A percentile compares a stretch with the other conserved stretches of the same genome.
phyloP scores from a whole-genome alignment of 345 rosid species.

The Camelina neglecta region DNA sequence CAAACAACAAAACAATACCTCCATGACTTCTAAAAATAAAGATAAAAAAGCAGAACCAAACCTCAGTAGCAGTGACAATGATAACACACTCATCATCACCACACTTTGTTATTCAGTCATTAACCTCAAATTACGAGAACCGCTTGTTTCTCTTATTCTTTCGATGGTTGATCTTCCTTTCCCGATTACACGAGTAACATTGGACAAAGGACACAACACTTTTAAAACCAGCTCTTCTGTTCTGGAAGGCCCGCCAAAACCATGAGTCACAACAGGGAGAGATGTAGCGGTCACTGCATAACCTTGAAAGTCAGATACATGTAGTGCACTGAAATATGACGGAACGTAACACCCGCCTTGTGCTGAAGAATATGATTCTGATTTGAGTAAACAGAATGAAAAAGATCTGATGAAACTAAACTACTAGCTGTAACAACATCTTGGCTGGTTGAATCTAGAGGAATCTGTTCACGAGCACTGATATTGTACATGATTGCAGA shows the following conservation, averaged over 20 bases:
- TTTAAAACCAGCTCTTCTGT: slow-evolving; percentile 70
- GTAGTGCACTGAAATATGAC: slow-evolving; percentile 55
- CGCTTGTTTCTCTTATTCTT: slow-evolving; percentile 85
- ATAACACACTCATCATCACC: slow-evolving; percentile 73
- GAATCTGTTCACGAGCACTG: slow-evolving; percentile 78
- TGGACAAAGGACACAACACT: slow-evolving; percentile 72
- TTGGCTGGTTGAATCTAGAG: slow-evolving; percentile 71
- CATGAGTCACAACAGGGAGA: slow-evolving; percentile 64
- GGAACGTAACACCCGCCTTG: slow-evolving; percentile 68
- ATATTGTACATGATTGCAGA: slow-evolving; percentile 90
- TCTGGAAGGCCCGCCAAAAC: slow-evolving; percentile 54
- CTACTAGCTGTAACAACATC: slow-evolving; percentile 71
- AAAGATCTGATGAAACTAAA: slow-evolving; percentile 77
- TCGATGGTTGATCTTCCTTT: slow-evolving; percentile 85
- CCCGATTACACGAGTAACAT: slow-evolving; percentile 94
- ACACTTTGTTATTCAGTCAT: slow-evolving; percentile 64
- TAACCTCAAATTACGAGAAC: slow-evolving; percentile 77
- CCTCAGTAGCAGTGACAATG: slow-evolving; percentile 62
- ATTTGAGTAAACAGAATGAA: slow-evolving; percentile 58
- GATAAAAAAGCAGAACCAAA: background rate
- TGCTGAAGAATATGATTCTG: slow-evolving; percentile 59
- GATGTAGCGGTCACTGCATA: slow-evolving; percentile 65
- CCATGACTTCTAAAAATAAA: background rate
- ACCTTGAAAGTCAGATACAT: slow-evolving; percentile 49
- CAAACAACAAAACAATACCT: background rate